Base-by-base conservation (phyloP, 148 eudicot species). In the Dysphania ambrosioides region DNA sequence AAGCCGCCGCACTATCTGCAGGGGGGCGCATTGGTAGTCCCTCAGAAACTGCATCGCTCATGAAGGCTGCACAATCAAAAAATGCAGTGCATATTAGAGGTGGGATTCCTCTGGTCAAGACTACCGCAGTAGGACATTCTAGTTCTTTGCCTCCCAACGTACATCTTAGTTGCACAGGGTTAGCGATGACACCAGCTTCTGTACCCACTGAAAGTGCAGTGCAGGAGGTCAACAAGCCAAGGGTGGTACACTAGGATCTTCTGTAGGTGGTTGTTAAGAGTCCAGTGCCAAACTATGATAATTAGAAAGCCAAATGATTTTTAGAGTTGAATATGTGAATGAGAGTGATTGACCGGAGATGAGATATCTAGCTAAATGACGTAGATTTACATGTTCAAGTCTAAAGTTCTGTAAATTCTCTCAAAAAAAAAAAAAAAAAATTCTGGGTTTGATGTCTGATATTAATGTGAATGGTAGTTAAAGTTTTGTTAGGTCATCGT, bases 1-100 rank as follows among this genome's bases (percentile, higher is more conserved):
- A 86, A 83, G 96, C 93, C 57, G 84, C 91, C 61, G 97, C 99
- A 60, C 88, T 90, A 70, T 92, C 97, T 70, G 99, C 93, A 40
- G 97, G 99, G 75, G 96, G 96, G 58, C 97, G 97, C 55, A 83
- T 92, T 70, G 92, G 84, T 72, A 83, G 86, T 81, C 85, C 90
- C 21, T 86, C 86, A 8, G 92, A 83, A 78, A 93, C 94, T 19
- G 86, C 90, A 12, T 62, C 86, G 40, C 72, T 88, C 59, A 71
- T 85, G 16, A 91, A 89, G 80, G 92, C 81, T 55, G 82, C 19
- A 24, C 53, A 40, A 29, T 65, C 68, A 18, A 65, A 65, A n/a
- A 36, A 65, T 16, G 68, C 21, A 34, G 24, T 34, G 42, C 67
- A 34, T 34, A 63, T 63, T 18, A 63, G 34, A 34, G 67, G 67